phyloP scores from a whole-genome alignment of 2,329 filamentous ascomycete genomes.

The Ophiocordyceps australis region DNA sequence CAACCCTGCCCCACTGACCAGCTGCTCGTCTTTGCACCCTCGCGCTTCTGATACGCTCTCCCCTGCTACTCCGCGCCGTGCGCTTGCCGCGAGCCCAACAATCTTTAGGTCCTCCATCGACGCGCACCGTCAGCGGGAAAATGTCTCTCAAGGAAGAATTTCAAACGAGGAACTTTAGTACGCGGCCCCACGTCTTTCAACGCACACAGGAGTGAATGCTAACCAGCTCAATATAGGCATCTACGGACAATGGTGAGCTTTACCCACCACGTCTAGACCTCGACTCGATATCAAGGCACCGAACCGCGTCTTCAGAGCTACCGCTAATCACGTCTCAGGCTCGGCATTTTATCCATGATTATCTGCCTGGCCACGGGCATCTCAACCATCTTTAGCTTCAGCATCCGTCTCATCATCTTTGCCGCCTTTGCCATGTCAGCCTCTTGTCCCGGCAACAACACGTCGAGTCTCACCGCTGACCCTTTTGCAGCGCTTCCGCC shows the following conservation, averaged over 20 bases:
- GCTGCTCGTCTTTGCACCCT: too few relatives aligned
- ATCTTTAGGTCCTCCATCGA: too few relatives aligned
- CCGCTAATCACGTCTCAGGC: too few relatives aligned
- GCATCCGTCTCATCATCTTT: conserved; percentile 29
- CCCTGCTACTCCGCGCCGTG: conserved; percentile 2
- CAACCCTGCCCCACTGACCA: too few relatives aligned
- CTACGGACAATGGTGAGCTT: conserved; percentile 56
- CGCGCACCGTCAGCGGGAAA: too few relatives aligned
- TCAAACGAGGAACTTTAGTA: conserved; percentile 58
- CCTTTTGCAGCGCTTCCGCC: conserved; percentile 37
- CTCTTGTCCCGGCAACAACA: background rate
- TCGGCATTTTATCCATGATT: conserved; percentile 53
- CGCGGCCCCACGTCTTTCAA: conserved; percentile 11
- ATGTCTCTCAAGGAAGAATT: conserved; percentile 60
- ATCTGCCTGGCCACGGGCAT: conserved; percentile 53
- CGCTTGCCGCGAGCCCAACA: conserved; percentile 3
- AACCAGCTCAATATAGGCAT: conserved; percentile 37
- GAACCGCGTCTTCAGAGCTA: too few relatives aligned
- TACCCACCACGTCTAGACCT: too few relatives aligned
- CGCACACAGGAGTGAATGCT: too few relatives aligned
- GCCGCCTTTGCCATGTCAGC: conserved; percentile 35
- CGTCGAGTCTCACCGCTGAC: conserved; percentile 1
- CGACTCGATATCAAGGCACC: too few relatives aligned
- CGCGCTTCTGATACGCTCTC: too few relatives aligned
- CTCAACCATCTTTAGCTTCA: conserved; percentile 43